Evolutionary conservation across 2,329 filamentous ascomycete genomes (phyloP).

Genomic region (Magnaporthales sp.): DNA sequence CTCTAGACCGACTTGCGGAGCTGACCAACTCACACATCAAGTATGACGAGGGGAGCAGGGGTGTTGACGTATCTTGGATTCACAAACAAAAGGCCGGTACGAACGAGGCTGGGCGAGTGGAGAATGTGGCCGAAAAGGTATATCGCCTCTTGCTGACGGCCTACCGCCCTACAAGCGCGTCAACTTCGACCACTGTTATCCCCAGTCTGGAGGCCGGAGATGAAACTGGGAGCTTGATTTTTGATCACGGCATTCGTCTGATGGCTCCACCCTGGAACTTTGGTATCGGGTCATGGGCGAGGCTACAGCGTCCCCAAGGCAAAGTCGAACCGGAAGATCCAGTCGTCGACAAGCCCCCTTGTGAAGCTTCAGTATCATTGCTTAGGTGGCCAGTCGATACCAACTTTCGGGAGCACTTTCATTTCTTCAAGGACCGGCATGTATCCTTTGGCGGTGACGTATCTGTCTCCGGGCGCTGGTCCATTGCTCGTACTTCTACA

Average conservation of each 20-base stretch:
- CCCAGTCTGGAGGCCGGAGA: neutral
- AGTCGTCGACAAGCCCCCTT: neutral
- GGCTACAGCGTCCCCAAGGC: neutral
- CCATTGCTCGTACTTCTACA: neutral
- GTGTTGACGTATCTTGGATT: constrained; percentile 33
- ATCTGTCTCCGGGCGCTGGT: neutral
- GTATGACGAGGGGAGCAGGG: constrained; percentile 18
- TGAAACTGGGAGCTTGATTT: constrained; percentile 20
- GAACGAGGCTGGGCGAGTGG: constrained; percentile 14
- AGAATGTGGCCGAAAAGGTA: constrained; percentile 34
- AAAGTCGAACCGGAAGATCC: neutral
- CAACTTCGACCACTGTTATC: constrained; percentile 4
- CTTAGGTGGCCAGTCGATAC: neutral
- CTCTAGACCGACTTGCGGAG: constrained; percentile 26
- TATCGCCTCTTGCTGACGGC: constrained; percentile 33
- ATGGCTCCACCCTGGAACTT: neutral
- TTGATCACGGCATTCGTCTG: constrained; percentile 15
- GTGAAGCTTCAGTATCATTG: neutral
- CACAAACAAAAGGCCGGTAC: constrained; percentile 13
- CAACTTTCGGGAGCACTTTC: neutral
- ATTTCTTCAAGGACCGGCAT: neutral
- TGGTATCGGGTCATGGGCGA: neutral
- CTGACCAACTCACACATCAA: constrained; percentile 30
- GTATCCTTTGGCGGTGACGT: neutral
- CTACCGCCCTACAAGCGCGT: constrained; percentile 9